Base-by-base conservation (phyloP, 345 rosid genomes). In the Salix dunnii region DNA sequence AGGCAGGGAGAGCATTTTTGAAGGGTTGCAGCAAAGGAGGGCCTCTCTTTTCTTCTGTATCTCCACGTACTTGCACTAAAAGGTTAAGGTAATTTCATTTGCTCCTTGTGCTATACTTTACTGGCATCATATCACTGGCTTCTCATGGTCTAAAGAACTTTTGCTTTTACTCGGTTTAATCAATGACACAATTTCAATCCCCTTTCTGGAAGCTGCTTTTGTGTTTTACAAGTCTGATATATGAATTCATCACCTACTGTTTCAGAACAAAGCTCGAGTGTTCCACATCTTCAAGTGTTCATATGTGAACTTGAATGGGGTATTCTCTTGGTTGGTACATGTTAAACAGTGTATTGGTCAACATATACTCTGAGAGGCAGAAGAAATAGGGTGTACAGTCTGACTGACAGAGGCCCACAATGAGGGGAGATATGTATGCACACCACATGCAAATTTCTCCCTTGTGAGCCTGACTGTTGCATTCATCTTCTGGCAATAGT, bases 381-480 rank as follows among this genome's bases (percentile, higher is more conserved):
- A 68, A 77, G 74, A 65, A 79, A 74, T 78, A 82, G 78, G 80
- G n/a, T 70, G 72, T 20, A 33, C 49, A 75, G 74, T 78, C 76
- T 84, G 86, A 64, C 84, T 76, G 80, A 80, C 64, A 79, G 78
- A 86, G 87, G 87, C 90, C 93, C 91, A 85, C 89, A 78, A 78
- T 79, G 84, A 76, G 78, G 74, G 76, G 80, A 82, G 79, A 78
- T 86, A 81, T 33, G 66, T 1, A 62, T 42, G 81, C 81, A 83
- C 86, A 87, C 88, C 97, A 90, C 94, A 89, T 87, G 92, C 91
- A 86, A 90, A 76, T 88, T 71, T 76, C 60, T 76, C 53, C 78
- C 72, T 82, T 43, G 67, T 76, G 82, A 76, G 70, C 78, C 62
- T 63, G 76, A 85, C 93, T 89, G 89, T 89, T 90, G 91, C 88